Base-by-base conservation (phyloP, 257 asterid species). In the Parsonsia alboflavescens region DNA sequence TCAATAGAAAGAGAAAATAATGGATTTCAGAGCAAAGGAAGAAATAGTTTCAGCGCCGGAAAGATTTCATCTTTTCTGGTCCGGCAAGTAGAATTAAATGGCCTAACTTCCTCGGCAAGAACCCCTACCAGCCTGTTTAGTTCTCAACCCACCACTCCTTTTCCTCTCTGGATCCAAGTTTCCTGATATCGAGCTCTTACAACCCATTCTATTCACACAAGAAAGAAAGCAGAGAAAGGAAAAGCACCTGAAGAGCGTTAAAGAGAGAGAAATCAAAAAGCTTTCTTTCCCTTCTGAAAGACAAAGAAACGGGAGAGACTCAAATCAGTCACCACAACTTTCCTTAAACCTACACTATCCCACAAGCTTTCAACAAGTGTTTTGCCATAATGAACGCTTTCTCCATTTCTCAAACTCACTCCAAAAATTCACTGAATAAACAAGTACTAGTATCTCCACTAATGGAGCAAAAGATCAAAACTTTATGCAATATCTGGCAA, bases 91-190 rank as follows among this genome's bases (percentile, higher is more conserved):
- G 73, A 72, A 22, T 1, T 16, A 58, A 39, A 71, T 21, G 11
- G 80, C 79, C 98, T 93, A 93, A 91, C 98, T 91, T 82, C 98
- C 98, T 73, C 98, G 82, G 83, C 97, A 93, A 86, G 98, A 93
- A n/a, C 96, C 96, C 65, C 98, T 91, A 53, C 98, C 98, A 71
- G 98, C 98, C 71, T 93, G 98, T 85, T 91, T 89, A 13, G 98
- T 89, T 86, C 98, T 87, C 86, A 93, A 83, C 48, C 98, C 98
- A 84, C 97, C 96, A 78, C 96, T 89, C 72, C 94, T 88, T 76
- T 86, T 88, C 82, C 98, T 91, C 82, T 80, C 91, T 74, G 97
- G 98, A 84, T 91, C 98, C 96, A 93, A 86, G 81, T 79, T 91
- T 54, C 80, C 90, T 17, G 85, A 80, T 78, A 80, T 41, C 78